Evolutionary conservation across 2,329 filamentous ascomycete species (phyloP), one percentile per base, ranked within the genome.

Genomic region (Sclerotinia subarctica): DNA sequence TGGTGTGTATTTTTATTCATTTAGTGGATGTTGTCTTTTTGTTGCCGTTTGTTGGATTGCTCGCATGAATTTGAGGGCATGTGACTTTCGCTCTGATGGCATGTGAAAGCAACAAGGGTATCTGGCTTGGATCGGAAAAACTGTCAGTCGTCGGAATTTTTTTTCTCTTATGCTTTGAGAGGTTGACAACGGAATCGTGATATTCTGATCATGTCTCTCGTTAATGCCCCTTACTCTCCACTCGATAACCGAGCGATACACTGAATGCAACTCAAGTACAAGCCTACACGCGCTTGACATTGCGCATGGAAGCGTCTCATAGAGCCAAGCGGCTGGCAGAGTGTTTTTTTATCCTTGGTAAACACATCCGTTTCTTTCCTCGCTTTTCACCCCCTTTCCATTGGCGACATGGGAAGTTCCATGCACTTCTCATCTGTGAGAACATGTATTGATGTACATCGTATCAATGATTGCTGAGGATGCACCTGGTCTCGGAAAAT

Each of bases 1-100:
- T 63, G 13, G n/a, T n/a, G 13, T 24, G 38, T 42, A 42, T 42
- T 42, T 42, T 42, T 42, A 42, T 42, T 42, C 17, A 17, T 42
- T 42, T 42, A 17, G 35, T 62, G 2, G 5, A 21, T 62, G 46
- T 35, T 29, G 29, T n/a, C 29, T 5, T 2, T 29, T 29, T 29
- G 29, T 29, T 19, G 13, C 13, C 21, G 24, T 58, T 24, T 58
- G 24, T 29, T 38, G 5, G 8, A 26, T 51, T 51, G 46, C 46
- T 38, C 32, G 59, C 46, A 63, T 63, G 32, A 38, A 62, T 51
- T 62, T 26, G 15, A 63, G 29, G n/a, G 15, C 59, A 42, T 42
- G 59, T 63, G 59, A 51, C 19, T 51, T 38, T 42, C 7, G 46
- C n/a, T 49, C 29, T 26, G 17, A 5, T 38, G 53, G 53, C 11